These are phyloP conservation scores for Mortierella sp. DNA, from an alignment of 371 early-diverging fungal species.

Conservation along the genomic window DNA sequence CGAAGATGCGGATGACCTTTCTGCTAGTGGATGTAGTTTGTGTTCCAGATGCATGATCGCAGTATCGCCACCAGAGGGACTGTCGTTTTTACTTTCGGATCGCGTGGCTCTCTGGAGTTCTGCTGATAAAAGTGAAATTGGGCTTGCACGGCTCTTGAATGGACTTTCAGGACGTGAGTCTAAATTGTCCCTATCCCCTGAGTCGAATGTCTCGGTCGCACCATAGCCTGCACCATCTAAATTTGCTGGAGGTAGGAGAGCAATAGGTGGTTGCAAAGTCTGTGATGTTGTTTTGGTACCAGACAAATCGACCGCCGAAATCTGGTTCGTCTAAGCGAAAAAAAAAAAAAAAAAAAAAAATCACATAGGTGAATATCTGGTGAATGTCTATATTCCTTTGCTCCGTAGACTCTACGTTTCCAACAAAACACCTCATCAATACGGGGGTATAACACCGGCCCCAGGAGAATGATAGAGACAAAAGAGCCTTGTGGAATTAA, in stretches of 20 bases:
- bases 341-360: not conserved
- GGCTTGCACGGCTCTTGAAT: slow-evolving; percentile 18
- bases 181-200: not conserved
- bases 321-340: not conserved
- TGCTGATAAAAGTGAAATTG: slow-evolving; percentile 43
- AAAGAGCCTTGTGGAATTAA: too few relatives aligned
- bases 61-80: not conserved
- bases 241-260: slow-evolving; percentile 14
- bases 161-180: not conserved
- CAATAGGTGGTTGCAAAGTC: not conserved
- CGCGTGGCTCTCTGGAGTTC: slow-evolving; percentile 44
- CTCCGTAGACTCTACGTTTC: too few relatives aligned
- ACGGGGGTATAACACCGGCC: too few relatives aligned
- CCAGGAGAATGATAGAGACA: too few relatives aligned
- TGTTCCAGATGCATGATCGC: not conserved
- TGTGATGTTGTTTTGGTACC: not conserved
- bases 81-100: slow-evolving; percentile 6
- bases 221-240: not conserved
- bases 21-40: slow-evolving; percentile 16
- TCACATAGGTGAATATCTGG: not conserved
- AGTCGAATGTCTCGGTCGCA: not conserved
- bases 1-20: not conserved
- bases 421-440: too few relatives aligned
- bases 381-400: too few relatives aligned
- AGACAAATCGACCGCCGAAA: not conserved